Percentiles rank a stretch among this genome's conserved stretches.
phyloP scores from a whole-genome alignment of 345 rosid species.

The Pistacia atlantica region DNA sequence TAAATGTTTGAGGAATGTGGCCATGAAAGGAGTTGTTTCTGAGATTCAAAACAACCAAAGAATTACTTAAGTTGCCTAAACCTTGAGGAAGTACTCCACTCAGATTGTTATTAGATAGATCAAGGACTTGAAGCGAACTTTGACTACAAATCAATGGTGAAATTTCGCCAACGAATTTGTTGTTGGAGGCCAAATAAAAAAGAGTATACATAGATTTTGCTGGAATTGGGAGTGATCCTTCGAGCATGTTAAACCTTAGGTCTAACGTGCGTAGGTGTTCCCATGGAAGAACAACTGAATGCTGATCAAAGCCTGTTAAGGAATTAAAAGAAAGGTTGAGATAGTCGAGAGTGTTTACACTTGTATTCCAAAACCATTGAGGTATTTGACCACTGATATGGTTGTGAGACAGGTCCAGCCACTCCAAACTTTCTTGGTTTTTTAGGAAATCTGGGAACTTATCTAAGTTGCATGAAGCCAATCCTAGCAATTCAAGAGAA shows the following conservation, averaged over 20 bases:
- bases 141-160: neutral
- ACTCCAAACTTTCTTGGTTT: neutral
- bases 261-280: neutral
- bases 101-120: constrained; percentile 8
- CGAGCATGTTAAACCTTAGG: neutral
- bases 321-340: constrained; percentile 1
- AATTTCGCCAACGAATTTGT: neutral
- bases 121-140: neutral
- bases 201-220: neutral
- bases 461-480: constrained; percentile 11
- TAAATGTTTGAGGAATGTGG: neutral
- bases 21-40: neutral
- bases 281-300: neutral
- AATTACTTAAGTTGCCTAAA: neutral
- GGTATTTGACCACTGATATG: constrained; percentile 13
- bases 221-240: constrained; percentile 9
- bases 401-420: neutral
- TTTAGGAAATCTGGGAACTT: constrained; percentile 6
- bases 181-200: neutral
- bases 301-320: constrained; percentile 11
- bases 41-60: neutral
- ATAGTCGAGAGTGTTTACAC: neutral
- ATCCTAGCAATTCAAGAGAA: neutral
- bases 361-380: neutral
- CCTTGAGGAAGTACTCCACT: neutral